Conservation (phyloP, 163 green algal genomes). For the Coccomyxa subellipsoidea region DNA sequence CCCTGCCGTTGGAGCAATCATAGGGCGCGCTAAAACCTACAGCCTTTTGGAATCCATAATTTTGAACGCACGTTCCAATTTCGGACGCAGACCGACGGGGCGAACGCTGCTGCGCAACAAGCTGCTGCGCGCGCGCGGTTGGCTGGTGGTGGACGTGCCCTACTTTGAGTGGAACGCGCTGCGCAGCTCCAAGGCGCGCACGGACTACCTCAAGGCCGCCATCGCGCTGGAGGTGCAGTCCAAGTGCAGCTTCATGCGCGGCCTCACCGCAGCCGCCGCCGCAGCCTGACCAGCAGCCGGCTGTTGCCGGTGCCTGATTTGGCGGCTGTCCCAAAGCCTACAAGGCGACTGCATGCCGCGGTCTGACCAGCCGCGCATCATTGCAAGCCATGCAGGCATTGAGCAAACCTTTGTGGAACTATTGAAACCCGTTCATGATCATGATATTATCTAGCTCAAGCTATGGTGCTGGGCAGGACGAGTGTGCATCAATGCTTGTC, state of each 20-base stretch:
- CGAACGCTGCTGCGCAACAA: not conserved
- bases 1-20: no score
- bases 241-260: not conserved
- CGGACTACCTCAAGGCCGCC: not conserved
- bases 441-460: no score
- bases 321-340: no score
- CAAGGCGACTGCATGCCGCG: no score
- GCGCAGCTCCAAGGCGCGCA: not conserved
- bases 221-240: not conserved
- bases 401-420: no score
- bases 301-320: no score
- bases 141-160: not conserved
- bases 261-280: not conserved
- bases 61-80: not conserved
- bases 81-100: not conserved
- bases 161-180: constrained; percentile 3
- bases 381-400: no score
- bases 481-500: no score
- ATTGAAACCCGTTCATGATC: no score
- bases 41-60: not conserved
- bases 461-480: no score
- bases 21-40: not conserved
- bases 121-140: not conserved
- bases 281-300: not conserved
- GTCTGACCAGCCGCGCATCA: no score